A percentile compares a stretch with the other conserved stretches of the same genome.
phyloP scores from a whole-genome alignment of 495 filamentous ascomycete genomes.

The Niebla homalea region DNA sequence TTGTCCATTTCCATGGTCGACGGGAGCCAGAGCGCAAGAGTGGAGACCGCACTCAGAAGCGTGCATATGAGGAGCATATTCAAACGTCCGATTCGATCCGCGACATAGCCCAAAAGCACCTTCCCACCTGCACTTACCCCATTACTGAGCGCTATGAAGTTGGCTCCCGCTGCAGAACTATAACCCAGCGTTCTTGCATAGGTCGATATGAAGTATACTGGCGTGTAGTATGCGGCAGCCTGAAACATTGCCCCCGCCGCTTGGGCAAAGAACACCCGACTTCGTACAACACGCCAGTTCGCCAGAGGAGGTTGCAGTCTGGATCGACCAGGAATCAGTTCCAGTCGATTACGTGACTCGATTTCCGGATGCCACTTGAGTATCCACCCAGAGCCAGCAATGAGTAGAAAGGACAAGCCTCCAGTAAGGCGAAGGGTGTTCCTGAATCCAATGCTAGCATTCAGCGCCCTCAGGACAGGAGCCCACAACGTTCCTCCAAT shows the following conservation, averaged over 20 bases:
- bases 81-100: conserved; percentile 20
- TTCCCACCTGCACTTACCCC: conserved; percentile 17
- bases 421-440: conserved; percentile 28
- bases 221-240: conserved; percentile 28
- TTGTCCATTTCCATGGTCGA: conserved; percentile 16
- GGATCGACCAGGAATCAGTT: conserved; percentile 15
- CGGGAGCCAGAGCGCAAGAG: conserved; percentile 29
- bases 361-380: conserved; percentile 22
- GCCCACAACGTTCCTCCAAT: conserved; percentile 27
- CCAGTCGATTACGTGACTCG: conserved; percentile 15
- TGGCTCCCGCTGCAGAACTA: conserved; percentile 21
- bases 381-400: conserved; percentile 13
- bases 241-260: conserved; percentile 24
- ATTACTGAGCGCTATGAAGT: conserved; percentile 15
- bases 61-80: conserved; percentile 29
- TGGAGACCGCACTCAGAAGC: conserved; percentile 23
- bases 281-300: conserved; percentile 21
- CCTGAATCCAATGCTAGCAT: conserved; percentile 24
- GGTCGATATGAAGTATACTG: conserved; percentile 28
- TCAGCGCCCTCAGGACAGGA: conserved; percentile 20
- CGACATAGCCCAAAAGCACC: conserved; percentile 17
- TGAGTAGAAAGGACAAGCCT: conserved; percentile 21
- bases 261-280: conserved; percentile 24
- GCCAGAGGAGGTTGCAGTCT: conserved; percentile 17
- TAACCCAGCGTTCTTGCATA: conserved; percentile 30